Conservation (phyloP, 2,329 filamentous ascomycete genomes). For the Westerdykella ornata region DNA sequence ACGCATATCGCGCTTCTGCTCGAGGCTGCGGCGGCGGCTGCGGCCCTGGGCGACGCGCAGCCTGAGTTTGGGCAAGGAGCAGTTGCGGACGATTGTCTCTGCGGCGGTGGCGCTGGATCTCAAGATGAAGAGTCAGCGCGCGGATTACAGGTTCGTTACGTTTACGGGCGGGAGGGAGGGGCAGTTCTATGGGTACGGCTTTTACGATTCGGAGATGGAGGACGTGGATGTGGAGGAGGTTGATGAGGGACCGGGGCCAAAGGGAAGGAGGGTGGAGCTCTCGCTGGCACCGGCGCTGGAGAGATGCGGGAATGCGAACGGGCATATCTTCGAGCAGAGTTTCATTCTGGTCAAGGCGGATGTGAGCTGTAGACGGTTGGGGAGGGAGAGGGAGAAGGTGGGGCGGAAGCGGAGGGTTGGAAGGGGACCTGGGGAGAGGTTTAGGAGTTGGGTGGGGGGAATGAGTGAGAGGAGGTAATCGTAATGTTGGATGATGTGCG, state of each 20-base stretch:
- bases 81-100: conserved; percentile 30
- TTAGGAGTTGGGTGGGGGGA: too few relatives aligned
- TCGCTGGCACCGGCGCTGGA: conserved; percentile 35
- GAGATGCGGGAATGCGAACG: conserved; percentile 35
- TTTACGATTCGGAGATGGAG: conserved; percentile 36
- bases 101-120: conserved; percentile 34
- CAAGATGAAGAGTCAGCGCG: conserved; percentile 34
- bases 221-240: conserved; percentile 12
- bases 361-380: conserved; percentile 31
- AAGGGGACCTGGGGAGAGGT: too few relatives aligned
- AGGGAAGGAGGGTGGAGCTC: conserved; percentile 26
- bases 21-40: conserved; percentile 24
- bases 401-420: conserved; percentile 5
- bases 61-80: conserved; percentile 26
- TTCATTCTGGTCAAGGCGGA: conserved; percentile 36
- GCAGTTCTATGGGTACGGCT: conserved; percentile 32
- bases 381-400: conserved; percentile 18
- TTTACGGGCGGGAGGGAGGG: conserved; percentile 30
- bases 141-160: conserved; percentile 35
- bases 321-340: conserved; percentile 33
- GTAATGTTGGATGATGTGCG: too few relatives aligned
- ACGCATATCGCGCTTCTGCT: conserved; percentile 28
- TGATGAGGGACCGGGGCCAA: conserved; percentile 24
- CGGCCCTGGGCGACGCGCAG: conserved; percentile 29
- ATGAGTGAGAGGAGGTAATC: too few relatives aligned